Evolutionary conservation across 148 eudicot species (phyloP).

Genomic region (Drosera capensis): DNA sequence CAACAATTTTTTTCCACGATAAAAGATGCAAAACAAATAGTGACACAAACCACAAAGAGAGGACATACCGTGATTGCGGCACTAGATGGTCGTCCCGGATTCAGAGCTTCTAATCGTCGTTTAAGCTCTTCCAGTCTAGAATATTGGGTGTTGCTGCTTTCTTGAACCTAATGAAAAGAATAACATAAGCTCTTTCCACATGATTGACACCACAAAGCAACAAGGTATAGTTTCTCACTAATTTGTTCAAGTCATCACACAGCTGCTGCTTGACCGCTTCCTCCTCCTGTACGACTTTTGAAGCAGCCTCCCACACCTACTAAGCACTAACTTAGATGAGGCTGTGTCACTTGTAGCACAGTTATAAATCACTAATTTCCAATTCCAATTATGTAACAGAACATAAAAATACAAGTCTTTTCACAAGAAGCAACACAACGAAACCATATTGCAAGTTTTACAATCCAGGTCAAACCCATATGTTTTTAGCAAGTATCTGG

Average conservation of each 20-base stretch:
- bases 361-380: no score
- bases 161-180: conserved; percentile 47
- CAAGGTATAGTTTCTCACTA: conserved; percentile 33
- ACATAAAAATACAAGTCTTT: no score
- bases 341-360: no score
- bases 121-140: conserved; percentile 78
- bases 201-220: neutral
- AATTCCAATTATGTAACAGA: no score
- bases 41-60: neutral
- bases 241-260: conserved; percentile 76
- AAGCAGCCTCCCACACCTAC: conserved; percentile 68
- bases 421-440: no score
- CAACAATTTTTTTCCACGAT: neutral
- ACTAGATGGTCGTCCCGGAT: conserved; percentile 58
- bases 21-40: neutral
- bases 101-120: conserved; percentile 75
- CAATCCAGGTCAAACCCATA: no score
- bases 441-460: no score
- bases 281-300: conserved; percentile 64
- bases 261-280: conserved; percentile 75
- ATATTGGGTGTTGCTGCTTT: conserved; percentile 59
- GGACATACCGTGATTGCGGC: conserved; percentile 21
- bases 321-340: neutral
- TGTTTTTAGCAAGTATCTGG: no score
- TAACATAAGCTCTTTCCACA: neutral